phyloP scores from a whole-genome alignment of 2,329 filamentous ascomycete genomes.

The Gnomoniopsis smithogilvyi region DNA sequence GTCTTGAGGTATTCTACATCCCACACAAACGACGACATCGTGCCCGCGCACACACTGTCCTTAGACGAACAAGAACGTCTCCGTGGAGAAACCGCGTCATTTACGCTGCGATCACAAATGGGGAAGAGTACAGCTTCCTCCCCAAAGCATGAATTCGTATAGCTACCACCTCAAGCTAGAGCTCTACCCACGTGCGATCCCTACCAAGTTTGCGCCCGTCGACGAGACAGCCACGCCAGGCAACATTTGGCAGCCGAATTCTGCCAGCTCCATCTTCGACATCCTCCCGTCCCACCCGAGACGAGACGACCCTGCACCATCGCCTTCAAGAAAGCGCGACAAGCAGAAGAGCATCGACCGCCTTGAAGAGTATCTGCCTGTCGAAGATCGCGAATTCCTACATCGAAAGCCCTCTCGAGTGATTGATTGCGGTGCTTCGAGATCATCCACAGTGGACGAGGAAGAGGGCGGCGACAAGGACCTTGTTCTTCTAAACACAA shows the following conservation, averaged over 20 bases:
- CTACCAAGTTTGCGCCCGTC: slow-evolving; percentile 16
- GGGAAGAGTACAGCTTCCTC: not conserved
- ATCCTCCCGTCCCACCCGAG: slow-evolving; percentile 49
- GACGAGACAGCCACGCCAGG: slow-evolving; percentile 15
- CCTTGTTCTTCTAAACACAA: slow-evolving; percentile 36
- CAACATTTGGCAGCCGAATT: slow-evolving; percentile 48
- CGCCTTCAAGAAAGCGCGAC: slow-evolving; percentile 9
- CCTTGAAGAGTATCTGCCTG: slow-evolving; percentile 15
- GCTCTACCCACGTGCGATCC: slow-evolving; percentile 48
- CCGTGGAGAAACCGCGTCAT: not conserved
- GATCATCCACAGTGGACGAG: slow-evolving; percentile 27
- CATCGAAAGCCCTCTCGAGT: slow-evolving; percentile 26
- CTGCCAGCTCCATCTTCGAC: slow-evolving; percentile 51
- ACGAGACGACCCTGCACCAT: not conserved
- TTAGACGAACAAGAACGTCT: not conserved
- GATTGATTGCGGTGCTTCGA: slow-evolving; percentile 48
- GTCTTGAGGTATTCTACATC: not conserved
- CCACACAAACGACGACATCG: not conserved
- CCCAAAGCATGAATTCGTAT: slow-evolving; percentile 52
- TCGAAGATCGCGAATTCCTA: slow-evolving; percentile 17
- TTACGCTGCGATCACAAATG: not conserved
- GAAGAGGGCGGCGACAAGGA: slow-evolving; percentile 26
- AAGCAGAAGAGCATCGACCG: slow-evolving; percentile 16
- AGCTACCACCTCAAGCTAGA: slow-evolving; percentile 67
- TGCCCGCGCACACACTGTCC: not conserved